These are phyloP conservation scores for Hortiboletus rubellus DNA, from an alignment of 1,284 basidiomycete genomes.

Conservation along the genomic window DNA sequence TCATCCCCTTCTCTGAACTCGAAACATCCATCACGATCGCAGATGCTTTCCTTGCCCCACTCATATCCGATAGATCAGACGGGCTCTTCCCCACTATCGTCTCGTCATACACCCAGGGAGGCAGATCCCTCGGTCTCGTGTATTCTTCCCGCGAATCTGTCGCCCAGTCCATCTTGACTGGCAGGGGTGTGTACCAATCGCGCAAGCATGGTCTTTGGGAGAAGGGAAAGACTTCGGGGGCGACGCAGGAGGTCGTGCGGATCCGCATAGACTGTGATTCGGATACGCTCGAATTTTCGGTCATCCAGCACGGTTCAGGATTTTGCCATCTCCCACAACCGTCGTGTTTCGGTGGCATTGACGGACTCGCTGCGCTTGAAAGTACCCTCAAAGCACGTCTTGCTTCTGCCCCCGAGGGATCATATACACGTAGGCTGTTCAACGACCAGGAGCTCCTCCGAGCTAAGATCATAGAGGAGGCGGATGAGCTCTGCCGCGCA, in stretches of 20 bases:
- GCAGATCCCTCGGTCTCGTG: conserved; percentile 87
- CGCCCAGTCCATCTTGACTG: conserved; percentile 83
- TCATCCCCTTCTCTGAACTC: conserved; percentile 74
- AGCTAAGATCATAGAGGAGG: conserved; percentile 98
- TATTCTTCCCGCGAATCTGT: conserved; percentile 95
- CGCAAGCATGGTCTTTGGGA: conserved; percentile 96
- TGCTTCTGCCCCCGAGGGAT: conserved; percentile 80
- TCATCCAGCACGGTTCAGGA: conserved; percentile 86
- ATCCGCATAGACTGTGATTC: conserved; percentile 92
- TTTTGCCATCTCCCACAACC: conserved; percentile 91
- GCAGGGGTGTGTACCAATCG: conserved; percentile 95
- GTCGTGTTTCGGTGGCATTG: conserved; percentile 84
- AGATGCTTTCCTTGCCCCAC: conserved; percentile 83
- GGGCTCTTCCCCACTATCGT: conserved; percentile 94
- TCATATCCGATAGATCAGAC: conserved; percentile 88
- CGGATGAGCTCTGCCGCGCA: conserved; percentile 92
- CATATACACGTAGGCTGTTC: conserved; percentile 92
- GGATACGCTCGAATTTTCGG: conserved; percentile 90
- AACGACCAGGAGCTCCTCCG: conserved; percentile 78
- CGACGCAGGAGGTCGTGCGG: conserved; percentile 84
- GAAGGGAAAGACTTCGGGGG: conserved; percentile 96
- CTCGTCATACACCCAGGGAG: conserved; percentile 68
- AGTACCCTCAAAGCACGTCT: conserved; percentile 76
- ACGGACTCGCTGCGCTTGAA: conserved; percentile 84
- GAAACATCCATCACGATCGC: conserved; percentile 67